These are phyloP conservation scores for Lasiosphaeria hispida DNA, from an alignment of 495 filamentous ascomycete species.

Conservation along the genomic window DNA sequence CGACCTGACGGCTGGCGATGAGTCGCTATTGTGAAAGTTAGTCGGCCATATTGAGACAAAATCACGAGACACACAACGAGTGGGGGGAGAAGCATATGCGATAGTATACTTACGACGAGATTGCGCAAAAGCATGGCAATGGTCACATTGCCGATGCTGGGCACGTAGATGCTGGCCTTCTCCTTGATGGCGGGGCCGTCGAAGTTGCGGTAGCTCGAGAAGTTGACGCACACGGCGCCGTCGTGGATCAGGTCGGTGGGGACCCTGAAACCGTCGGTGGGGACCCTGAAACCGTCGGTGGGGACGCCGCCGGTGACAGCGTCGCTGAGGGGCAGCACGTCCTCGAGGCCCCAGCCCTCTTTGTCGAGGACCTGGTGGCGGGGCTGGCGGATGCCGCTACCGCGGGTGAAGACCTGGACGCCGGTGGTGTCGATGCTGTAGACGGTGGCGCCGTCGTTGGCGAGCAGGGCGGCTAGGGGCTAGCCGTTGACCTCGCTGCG, in stretches of 20 bases:
- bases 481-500: conserved; percentile 91
- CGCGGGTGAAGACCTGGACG: conserved; percentile 86
- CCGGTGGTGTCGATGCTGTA: conserved; percentile 92
- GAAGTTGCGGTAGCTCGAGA: conserved; percentile 96
- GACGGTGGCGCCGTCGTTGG: conserved; percentile 92
- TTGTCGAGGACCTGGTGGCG: conserved; percentile 82
- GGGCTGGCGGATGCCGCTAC: conserved; percentile 73
- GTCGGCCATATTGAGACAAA: conserved; percentile 3
- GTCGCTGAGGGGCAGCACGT: conserved; percentile 82
- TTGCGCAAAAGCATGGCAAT: conserved; percentile 90
- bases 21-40: conserved; percentile 29
- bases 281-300: conserved; percentile 80
- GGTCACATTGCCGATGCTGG: conserved; percentile 95
- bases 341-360: conserved; percentile 68
- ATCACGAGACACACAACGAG: too few species aligned
- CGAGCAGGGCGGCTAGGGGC: conserved; percentile 86
- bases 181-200: conserved; percentile 76
- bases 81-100: too few species aligned
- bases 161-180: conserved; percentile 94
- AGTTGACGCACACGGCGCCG: conserved; percentile 95
- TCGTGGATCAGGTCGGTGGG: conserved; percentile 76
- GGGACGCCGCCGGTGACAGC: conserved; percentile 96
- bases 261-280: conserved; percentile 80
- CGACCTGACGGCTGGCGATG: conserved; percentile 40
- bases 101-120: conserved; percentile 62